Base-by-base conservation (phyloP, 2,329 filamentous ascomycete species). In the Cladosporium sp. region DNA sequence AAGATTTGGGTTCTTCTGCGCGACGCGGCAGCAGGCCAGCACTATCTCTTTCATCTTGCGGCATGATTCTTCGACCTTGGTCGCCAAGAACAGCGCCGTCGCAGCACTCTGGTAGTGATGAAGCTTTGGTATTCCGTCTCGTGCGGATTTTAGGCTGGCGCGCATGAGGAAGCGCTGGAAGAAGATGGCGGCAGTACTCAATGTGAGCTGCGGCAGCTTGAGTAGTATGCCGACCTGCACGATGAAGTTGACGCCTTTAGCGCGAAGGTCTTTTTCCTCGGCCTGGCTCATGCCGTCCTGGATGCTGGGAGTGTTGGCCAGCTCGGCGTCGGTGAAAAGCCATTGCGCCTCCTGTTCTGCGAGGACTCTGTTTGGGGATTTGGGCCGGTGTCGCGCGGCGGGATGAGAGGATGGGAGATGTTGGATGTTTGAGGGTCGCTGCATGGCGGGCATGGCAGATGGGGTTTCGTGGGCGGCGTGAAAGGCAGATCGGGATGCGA, bases 151-250 rank as follows among this genome's bases (percentile, higher is more conserved):
- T 79, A 94, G 84, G 64, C 84, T 92, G 63, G 78, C 83, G 55
- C 90, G 84, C 89, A 97, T 96, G 66, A 90, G 91, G 68, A 95
- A 97, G 27, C 93, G 83, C 68, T 98, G 92, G 67, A 98, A 91
- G 73, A 95, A 97, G 38, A 95, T 86, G 15, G 88, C 86, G 0
- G 93, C 93, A 0, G 94, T 94, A 69, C 87, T 91, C 36, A 98
- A 76, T 0, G 93, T 97, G 50, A 93, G 82, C 68, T 96, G 91
- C 11, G 92, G 92, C 43, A 97, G 75, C 66, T 95, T 92, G 46
- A 97, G 79, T 74, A 95, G 83, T 58, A 95, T 88, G 56, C 92
- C 93, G 38, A 92, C 89, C 68, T 96, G 91, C 55, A 89, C 85
- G 62, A 98, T 95, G 71, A 98, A 98, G 68, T 95, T 95, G 64